Conservation (phyloP, 371 early-diverging fungal species). For the Phascolomyces articulosus region DNA sequence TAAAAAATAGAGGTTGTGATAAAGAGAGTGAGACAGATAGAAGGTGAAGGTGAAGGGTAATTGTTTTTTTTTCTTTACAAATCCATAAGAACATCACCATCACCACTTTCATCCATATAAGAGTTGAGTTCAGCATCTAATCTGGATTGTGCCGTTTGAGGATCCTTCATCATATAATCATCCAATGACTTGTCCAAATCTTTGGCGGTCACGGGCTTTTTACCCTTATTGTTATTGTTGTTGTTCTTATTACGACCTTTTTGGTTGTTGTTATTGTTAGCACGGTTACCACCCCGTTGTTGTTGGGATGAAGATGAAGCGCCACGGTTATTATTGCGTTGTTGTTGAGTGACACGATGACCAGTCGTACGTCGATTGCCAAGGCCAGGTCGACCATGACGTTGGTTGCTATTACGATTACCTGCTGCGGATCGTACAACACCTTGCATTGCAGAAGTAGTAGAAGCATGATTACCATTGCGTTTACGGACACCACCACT, state of each 20-base stretch:
- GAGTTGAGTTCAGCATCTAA: constrained; percentile 44
- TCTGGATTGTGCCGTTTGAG: constrained; percentile 46
- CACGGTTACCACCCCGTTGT: neutral
- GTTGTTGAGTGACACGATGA: neutral
- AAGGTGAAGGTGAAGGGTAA: no score
- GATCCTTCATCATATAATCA: constrained; percentile 56
- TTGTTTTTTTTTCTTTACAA: constrained; percentile 8
- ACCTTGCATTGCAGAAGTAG: constrained; percentile 22
- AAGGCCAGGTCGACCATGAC: neutral
- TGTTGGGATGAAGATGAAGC: neutral
- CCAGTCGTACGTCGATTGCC: neutral
- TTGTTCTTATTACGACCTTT: constrained; percentile 2
- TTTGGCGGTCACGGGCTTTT: constrained; percentile 30
- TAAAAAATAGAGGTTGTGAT: no score
- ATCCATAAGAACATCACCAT: constrained; percentile 18
- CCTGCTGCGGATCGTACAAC: constrained; percentile 16
- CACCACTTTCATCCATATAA: constrained; percentile 47
- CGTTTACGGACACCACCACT: constrained; percentile 32
- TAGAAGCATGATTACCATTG: no score
- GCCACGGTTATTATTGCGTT: constrained; percentile 7
- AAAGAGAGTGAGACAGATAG: no score
- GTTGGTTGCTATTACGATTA: constrained; percentile 5
- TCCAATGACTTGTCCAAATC: constrained; percentile 48
- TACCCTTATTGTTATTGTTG: constrained; percentile 15
- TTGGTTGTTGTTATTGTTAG: neutral